Percentiles rank a stretch among this genome's conserved stretches.
These are phyloP conservation scores for Kodamaea alishanica DNA, from an alignment of 1,139 yeast genomes.

Conservation along the genomic window DNA sequence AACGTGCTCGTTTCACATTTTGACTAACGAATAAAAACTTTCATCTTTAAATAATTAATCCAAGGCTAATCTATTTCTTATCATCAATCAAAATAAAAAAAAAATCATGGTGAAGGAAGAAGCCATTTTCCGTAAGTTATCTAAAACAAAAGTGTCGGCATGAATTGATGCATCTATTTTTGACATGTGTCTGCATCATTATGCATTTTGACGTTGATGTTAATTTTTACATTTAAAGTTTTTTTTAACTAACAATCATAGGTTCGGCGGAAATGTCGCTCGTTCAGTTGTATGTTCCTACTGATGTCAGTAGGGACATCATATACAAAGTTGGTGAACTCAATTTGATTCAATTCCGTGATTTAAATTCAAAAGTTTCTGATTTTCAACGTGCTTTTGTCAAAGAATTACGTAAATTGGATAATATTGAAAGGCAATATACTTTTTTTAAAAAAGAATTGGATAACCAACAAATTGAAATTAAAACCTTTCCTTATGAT, in stretches of 20 bases:
- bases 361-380: slow-evolving; percentile 61
- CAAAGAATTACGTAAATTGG: slow-evolving; percentile 61
- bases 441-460: slow-evolving; percentile 49
- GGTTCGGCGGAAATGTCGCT: slow-evolving; percentile 79
- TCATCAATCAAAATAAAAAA: background rate
- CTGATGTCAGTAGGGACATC: slow-evolving; percentile 65
- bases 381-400: slow-evolving; percentile 74
- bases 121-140: slow-evolving; percentile 62
- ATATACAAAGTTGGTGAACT: slow-evolving; percentile 62
- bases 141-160: background rate
- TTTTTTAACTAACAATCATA: slow-evolving; percentile 8
- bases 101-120: slow-evolving; percentile 45
- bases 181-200: background rate
- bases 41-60: too few relatives aligned
- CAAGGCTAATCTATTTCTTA: too few relatives aligned
- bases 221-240: slow-evolving; percentile 10
- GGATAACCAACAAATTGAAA: slow-evolving; percentile 44
- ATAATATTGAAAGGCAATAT: slow-evolving; percentile 65
- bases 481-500: slow-evolving; percentile 46
- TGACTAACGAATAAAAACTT: too few relatives aligned
- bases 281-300: slow-evolving; percentile 68
- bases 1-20: too few relatives aligned
- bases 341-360: slow-evolving; percentile 65
- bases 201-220: slow-evolving; percentile 8
- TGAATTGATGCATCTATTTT: background rate